A percentile compares a stretch with the other conserved stretches of the same genome.
phyloP scores from a whole-genome alignment of 2,329 filamentous ascomycete species.

The Botrytis elliptica region DNA sequence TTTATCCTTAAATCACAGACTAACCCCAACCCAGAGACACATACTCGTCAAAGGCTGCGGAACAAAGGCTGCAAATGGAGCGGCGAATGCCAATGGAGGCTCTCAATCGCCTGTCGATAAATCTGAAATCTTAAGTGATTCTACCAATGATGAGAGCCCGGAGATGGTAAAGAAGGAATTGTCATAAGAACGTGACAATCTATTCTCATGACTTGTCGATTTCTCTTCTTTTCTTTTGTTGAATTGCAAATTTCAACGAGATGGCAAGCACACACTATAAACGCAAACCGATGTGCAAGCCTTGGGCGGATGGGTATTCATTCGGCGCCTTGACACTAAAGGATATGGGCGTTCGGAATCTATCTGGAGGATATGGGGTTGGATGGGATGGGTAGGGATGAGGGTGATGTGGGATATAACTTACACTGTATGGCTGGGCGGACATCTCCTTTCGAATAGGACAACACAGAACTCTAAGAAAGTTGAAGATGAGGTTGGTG shows the following conservation, averaged over 20 bases:
- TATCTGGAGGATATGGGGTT: background rate
- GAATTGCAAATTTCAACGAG: background rate
- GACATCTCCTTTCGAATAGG: constrained; percentile 1
- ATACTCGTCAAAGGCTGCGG: constrained; percentile 68
- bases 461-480: constrained; percentile 8
- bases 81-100: constrained; percentile 28
- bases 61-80: constrained; percentile 41
- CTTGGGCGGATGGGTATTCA: background rate
- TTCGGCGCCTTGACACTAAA: constrained; percentile 9
- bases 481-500: constrained; percentile 42
- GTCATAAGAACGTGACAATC: constrained; percentile 9
- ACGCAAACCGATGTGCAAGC: background rate
- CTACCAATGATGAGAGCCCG: constrained; percentile 32
- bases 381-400: background rate
- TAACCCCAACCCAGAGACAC: constrained; percentile 53
- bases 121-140: constrained; percentile 37
- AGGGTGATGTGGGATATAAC: background rate
- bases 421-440: constrained; percentile 8
- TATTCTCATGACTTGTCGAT: background rate
- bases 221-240: background rate
- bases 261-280: background rate
- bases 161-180: constrained; percentile 35
- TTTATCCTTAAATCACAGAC: constrained; percentile 24
- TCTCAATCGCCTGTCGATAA: constrained; percentile 37
- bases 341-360: constrained; percentile 13